Evolutionary conservation across 345 rosid species (phyloP).

Genomic region (Salix viminalis): DNA sequence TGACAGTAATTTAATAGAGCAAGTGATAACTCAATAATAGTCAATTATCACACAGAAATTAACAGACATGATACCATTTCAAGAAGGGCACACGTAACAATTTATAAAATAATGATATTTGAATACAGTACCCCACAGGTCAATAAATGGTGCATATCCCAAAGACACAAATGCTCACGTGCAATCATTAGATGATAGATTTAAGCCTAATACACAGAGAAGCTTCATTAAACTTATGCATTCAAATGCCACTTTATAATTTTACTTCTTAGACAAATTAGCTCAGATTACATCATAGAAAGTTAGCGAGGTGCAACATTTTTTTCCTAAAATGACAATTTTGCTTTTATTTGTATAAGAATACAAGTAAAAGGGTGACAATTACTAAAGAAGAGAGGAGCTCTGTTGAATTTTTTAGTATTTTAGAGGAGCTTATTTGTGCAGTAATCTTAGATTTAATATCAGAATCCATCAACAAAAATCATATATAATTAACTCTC

Average conservation of each 20-base stretch:
- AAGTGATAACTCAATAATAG: no score
- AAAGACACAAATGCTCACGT: background rate
- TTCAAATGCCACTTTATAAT: background rate
- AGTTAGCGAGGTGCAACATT: background rate
- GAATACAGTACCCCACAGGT: background rate
- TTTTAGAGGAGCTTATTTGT: background rate
- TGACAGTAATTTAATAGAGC: no score
- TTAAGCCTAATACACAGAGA: background rate
- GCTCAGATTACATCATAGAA: background rate
- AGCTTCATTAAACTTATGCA: background rate
- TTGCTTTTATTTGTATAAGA: background rate
- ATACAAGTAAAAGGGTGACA: background rate
- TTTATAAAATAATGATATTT: background rate
- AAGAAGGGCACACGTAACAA: background rate
- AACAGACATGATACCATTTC: background rate
- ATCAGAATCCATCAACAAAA: background rate
- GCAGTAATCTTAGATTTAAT: background rate
- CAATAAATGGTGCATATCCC: background rate
- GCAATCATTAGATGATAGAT: background rate
- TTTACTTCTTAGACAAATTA: background rate
- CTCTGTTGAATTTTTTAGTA: background rate
- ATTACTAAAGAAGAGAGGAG: background rate
- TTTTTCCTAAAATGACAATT: background rate
- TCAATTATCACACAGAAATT: background rate
- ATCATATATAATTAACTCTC: background rate